phyloP scores from a whole-genome alignment of 805 yeast species.

The Sungouiozyma ichnusensis region DNA sequence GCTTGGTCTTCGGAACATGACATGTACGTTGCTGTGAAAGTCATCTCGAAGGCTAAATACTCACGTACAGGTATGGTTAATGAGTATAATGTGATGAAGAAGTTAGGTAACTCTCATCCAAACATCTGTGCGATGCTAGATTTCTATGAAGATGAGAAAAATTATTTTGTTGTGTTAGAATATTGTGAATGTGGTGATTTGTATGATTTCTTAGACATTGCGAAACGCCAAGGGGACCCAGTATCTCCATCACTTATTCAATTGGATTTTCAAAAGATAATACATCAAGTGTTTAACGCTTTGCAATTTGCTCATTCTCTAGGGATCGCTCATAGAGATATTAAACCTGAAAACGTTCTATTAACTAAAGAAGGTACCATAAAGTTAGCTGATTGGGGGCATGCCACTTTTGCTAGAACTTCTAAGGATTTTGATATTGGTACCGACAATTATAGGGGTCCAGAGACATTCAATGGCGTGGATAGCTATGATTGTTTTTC shows the following conservation, averaged over 20 bases:
- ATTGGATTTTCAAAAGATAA: constrained; percentile 29
- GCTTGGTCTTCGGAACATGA: constrained; percentile 16
- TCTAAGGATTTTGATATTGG: constrained; percentile 42
- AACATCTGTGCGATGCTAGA: constrained; percentile 52
- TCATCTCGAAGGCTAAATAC: constrained; percentile 16
- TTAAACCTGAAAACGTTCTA: constrained; percentile 63
- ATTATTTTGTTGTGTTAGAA: constrained; percentile 51
- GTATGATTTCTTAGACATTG: constrained; percentile 38
- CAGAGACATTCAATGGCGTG: constrained; percentile 50
- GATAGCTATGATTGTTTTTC: constrained; percentile 53
- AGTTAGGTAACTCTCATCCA: constrained; percentile 33
- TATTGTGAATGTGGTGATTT: constrained; percentile 59
- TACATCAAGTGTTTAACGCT: constrained; percentile 43
- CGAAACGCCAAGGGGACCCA: constrained; percentile 10
- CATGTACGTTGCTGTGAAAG: constrained; percentile 23
- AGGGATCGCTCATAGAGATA: constrained; percentile 59
- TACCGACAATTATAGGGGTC: constrained; percentile 86
- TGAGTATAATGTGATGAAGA: constrained; percentile 29
- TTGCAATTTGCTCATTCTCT: constrained; percentile 43
- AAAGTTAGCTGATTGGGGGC: constrained; percentile 69
- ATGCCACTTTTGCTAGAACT: constrained; percentile 35
- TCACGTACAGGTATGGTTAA: constrained; percentile 10
- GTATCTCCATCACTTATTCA: constrained; percentile 8
- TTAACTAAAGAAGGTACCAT: constrained; percentile 41
- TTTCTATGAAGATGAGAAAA: constrained; percentile 42